These are phyloP conservation scores for Lactifluus subvellereus DNA, from an alignment of 768 basidiomycete genomes.

Conservation along the genomic window DNA sequence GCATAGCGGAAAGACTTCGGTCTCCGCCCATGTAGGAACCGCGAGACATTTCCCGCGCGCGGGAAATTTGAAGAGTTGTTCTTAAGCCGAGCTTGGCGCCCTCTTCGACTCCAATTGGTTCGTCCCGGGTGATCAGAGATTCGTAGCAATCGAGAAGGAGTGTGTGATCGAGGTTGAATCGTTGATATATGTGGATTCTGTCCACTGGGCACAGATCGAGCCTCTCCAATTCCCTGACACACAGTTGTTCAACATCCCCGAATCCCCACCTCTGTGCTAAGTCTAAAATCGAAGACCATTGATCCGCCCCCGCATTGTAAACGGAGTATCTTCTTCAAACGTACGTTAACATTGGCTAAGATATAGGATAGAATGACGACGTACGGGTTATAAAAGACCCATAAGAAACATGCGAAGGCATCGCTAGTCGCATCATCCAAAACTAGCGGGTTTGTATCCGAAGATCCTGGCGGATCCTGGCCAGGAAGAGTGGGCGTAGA, in stretches of 20 bases:
- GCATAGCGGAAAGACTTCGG: conserved; percentile 8
- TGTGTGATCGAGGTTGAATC: conserved; percentile 31
- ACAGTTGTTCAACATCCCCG: conserved; percentile 36
- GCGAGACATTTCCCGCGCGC: conserved; percentile 33
- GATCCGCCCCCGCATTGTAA: conserved; percentile 36
- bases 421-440: conserved; percentile 28
- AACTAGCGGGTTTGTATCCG: conserved; percentile 30
- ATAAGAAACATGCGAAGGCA: conserved; percentile 31
- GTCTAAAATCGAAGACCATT: conserved; percentile 39
- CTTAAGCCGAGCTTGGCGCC: conserved; percentile 40
- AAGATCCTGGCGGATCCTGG: conserved; percentile 28
- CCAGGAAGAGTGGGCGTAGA: conserved; percentile 6
- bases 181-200: conserved; percentile 37
- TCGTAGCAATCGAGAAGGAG: conserved; percentile 36
- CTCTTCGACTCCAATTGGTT: conserved; percentile 36
- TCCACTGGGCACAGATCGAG: conserved; percentile 34
- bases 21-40: conserved; percentile 7
- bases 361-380: conserved; percentile 8
- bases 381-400: conserved; percentile 35
- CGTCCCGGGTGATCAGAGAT: conserved; percentile 34
- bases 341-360: not conserved
- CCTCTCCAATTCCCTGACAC: conserved; percentile 37
- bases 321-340: conserved; percentile 33
- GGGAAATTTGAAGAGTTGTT: conserved; percentile 35
- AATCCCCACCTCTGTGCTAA: conserved; percentile 40